Conservation (phyloP, 2,329 filamentous ascomycete species). For the Penicillium sclerotigenum region DNA sequence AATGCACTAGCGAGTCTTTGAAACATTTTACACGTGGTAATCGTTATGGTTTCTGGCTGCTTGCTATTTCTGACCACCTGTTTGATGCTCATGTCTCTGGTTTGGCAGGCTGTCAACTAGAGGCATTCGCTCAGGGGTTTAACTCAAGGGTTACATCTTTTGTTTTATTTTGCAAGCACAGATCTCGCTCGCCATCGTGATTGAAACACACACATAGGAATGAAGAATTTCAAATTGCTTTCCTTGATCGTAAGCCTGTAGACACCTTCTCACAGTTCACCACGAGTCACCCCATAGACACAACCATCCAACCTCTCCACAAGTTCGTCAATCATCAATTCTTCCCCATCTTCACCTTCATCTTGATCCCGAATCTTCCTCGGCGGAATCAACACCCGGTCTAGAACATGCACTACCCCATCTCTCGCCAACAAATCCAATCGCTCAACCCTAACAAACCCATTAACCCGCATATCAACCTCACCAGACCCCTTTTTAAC, state of each 20-base stretch:
- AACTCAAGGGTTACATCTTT: background rate
- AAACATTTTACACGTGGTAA: constrained; percentile 9
- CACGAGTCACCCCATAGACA: constrained; percentile 5
- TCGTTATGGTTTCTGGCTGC: background rate
- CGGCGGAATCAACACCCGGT: constrained; percentile 72
- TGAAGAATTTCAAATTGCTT: constrained; percentile 19
- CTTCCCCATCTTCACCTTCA: constrained; percentile 6
- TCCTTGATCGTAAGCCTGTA: constrained; percentile 2
- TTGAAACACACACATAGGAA: constrained; percentile 24
- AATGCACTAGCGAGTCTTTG: constrained; percentile 29
- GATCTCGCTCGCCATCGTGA: constrained; percentile 5
- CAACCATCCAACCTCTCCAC: constrained; percentile 19
- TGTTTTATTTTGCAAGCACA: constrained; percentile 3
- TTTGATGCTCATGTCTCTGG: background rate
- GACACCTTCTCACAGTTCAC: constrained; percentile 6
- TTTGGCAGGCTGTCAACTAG: background rate
- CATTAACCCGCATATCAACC: constrained; percentile 72
- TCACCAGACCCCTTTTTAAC: constrained; percentile 66
- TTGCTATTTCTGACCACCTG: background rate
- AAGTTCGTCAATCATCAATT: constrained; percentile 19
- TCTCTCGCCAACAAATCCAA: constrained; percentile 71
- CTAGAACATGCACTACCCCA: constrained; percentile 77
- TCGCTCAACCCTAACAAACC: constrained; percentile 61
- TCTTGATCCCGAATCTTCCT: constrained; percentile 41
- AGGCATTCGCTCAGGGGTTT: background rate